Evolutionary conservation across 768 basidiomycete species (phyloP).

Genomic region (Leccinum variicolor): DNA sequence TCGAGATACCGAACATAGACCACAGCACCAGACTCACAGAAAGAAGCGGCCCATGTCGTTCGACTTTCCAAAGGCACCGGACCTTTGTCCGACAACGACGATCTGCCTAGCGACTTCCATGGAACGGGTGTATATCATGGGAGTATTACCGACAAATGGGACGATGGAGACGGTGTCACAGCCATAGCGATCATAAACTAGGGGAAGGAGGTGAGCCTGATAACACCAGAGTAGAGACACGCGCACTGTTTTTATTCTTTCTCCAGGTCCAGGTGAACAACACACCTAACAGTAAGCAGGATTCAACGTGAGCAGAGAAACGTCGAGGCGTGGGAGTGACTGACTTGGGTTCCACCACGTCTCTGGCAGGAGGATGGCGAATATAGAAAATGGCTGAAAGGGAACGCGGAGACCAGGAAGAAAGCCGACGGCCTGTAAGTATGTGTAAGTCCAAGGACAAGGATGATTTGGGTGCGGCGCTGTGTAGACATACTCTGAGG

Average conservation of each 20-base stretch:
- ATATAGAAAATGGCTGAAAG: conserved; percentile 13
- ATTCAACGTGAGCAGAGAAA: neutral
- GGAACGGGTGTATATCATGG: conserved; percentile 21
- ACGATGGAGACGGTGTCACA: conserved; percentile 21
- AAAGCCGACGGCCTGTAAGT: conserved; percentile 12
- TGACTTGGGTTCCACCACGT: conserved; percentile 21
- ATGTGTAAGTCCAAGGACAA: neutral
- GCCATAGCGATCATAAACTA: conserved; percentile 20
- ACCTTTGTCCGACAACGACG: conserved; percentile 15
- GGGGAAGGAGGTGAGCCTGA: neutral
- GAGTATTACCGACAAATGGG: conserved; percentile 17
- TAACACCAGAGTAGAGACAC: neutral
- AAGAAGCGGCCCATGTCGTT: conserved; percentile 9
- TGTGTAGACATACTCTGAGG: conserved; percentile 14
- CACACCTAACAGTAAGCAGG: conserved; percentile 2
- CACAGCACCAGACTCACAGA: conserved; percentile 12
- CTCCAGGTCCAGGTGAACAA: conserved; percentile 25
- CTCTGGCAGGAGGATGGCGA: conserved; percentile 12
- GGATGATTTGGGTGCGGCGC: neutral
- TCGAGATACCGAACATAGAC: neutral
- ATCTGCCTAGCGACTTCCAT: conserved; percentile 21
- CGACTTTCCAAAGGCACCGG: conserved; percentile 18
- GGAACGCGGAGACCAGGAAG: conserved; percentile 22
- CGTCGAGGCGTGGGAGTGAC: neutral
- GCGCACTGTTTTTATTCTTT: conserved; percentile 15